Evolutionary conservation across 331 rosid genomes (phyloP), one percentile per base, ranked within the genome.

Genomic region (Saraca asoca): DNA sequence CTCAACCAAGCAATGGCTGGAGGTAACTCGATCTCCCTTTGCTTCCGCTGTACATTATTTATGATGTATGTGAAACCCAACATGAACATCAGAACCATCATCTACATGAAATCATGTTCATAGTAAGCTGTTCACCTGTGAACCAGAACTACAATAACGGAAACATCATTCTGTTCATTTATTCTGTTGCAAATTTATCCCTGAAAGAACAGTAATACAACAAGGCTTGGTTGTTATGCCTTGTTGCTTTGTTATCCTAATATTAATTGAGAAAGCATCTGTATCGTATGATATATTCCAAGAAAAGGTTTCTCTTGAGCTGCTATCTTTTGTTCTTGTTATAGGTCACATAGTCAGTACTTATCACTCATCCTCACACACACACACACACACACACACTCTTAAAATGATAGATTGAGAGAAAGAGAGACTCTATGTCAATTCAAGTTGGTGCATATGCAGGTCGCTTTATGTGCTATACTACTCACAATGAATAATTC

Each of bases 401-500:
- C 46, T 24, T 3, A 24, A 24, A 24, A 24, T 24, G 31, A 41
- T n/a, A n/a, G n/a, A n/a, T n/a, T n/a, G n/a, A n/a, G n/a, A n/a
- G n/a, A n/a, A n/a, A n/a, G 8, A 42, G 37, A 37, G 31, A 7
- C 16, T 48, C n/a, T n/a, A n/a, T n/a, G 57, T 46, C 53, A 13
- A 29, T 54, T 31, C 73, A 66, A 63, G 50, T 75, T 63, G 63
- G 74, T 84, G 39, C 58, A 72, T 38, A 43, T 81, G 94, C 96
- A 89, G 96, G 87, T 62, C 59, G 96, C 83, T 78, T 49, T 89
- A 73, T 74, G 87, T 75, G 81, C 85, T 63, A 69, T 89, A 49
- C 85, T 89, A 52, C 91, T 89, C 78, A 82, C 86, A 52, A 75
- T 89, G n/a, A n/a, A n/a, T n/a, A n/a, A n/a, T n/a, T n/a, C n/a